These are phyloP conservation scores for Lipomyces mesembrius DNA, from an alignment of 805 yeast species.

Conservation along the genomic window DNA sequence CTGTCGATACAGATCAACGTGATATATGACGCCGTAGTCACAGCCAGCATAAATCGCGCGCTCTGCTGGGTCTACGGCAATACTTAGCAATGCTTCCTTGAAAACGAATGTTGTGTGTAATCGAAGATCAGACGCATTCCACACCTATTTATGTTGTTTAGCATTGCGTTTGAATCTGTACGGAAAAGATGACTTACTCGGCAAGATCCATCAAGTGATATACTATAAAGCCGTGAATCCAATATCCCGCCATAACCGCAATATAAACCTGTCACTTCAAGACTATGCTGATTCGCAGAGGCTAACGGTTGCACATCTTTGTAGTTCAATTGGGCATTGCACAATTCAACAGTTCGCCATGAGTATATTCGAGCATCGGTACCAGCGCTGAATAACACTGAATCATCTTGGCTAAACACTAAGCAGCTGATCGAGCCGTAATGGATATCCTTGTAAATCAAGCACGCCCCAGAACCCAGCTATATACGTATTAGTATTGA, in stretches of 20 bases:
- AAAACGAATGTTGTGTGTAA: slow-evolving; percentile 75
- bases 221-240: slow-evolving; percentile 69
- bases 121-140: slow-evolving; percentile 55
- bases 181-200: slow-evolving; percentile 47
- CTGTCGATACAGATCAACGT: slow-evolving; percentile 56
- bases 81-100: slow-evolving; percentile 58
- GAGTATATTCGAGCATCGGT: slow-evolving; percentile 76
- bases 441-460: slow-evolving; percentile 78
- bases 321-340: slow-evolving; percentile 46
- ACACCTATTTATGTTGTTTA: slow-evolving; percentile 56
- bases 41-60: slow-evolving; percentile 72
- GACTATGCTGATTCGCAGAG: slow-evolving; percentile 47
- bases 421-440: slow-evolving; percentile 73
- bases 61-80: slow-evolving; percentile 78
- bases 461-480: slow-evolving; percentile 69
- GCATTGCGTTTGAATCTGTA: background rate
- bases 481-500: background rate
- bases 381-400: slow-evolving; percentile 74
- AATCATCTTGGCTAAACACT: slow-evolving; percentile 64
- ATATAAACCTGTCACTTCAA: slow-evolving; percentile 57
- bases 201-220: slow-evolving; percentile 60
- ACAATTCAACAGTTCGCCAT: slow-evolving; percentile 71
- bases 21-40: slow-evolving; percentile 47
- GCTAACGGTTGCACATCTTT: slow-evolving; percentile 41
- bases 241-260: slow-evolving; percentile 57